Percentiles rank a stretch among this genome's conserved stretches.
These are phyloP conservation scores for Heritiera fomes DNA, from an alignment of 345 rosid species.

Conservation along the genomic window DNA sequence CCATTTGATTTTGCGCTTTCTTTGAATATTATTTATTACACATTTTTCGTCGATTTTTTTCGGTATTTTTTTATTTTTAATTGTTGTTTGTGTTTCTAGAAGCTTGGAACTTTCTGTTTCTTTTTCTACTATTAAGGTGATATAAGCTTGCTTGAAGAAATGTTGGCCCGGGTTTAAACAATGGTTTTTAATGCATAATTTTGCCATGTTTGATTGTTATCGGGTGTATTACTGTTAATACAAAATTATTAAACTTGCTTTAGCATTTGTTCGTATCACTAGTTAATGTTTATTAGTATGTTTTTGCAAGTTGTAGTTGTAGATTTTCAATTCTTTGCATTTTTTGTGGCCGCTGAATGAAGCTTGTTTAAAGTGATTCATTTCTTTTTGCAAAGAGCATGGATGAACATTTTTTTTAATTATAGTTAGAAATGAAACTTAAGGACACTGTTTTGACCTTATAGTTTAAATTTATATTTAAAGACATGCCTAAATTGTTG, in stretches of 20 bases:
- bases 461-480: background rate
- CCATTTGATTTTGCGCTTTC: too few species aligned
- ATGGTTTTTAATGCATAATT: too few species aligned
- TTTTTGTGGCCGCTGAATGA: background rate
- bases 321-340: background rate
- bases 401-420: background rate
- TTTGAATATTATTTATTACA: background rate
- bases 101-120: background rate
- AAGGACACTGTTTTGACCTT: background rate
- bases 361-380: background rate
- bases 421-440: too few species aligned
- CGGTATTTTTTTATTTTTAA: background rate
- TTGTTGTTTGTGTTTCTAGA: background rate
- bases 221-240: too few species aligned
- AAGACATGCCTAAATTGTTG: background rate
- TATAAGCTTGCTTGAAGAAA: background rate
- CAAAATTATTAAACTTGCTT: background rate
- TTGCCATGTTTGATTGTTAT: too few species aligned
- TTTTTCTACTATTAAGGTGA: too few species aligned
- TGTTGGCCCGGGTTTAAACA: background rate
- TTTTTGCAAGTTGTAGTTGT: background rate
- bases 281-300: background rate
- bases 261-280: background rate
- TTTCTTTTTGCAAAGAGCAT: too few species aligned
- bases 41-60: background rate